Conservation (phyloP, 768 basidiomycete species). For the Rhizopogon vinicolor region DNA sequence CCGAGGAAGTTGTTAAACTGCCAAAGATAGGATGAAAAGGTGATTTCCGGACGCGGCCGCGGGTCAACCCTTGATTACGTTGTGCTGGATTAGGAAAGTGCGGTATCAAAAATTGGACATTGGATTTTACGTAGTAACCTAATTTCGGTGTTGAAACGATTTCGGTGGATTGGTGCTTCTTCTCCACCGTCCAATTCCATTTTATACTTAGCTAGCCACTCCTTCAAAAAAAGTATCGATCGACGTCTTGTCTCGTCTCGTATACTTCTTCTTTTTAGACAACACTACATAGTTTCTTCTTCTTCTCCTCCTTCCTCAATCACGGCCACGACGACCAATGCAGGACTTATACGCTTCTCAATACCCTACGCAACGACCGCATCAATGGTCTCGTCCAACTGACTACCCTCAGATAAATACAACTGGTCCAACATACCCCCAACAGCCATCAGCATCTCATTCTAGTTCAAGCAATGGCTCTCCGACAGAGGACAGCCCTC, state of each 20-base stretch:
- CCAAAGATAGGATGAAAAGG: conserved; percentile 22
- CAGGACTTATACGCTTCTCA: conserved; percentile 44
- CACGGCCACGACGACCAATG: conserved; percentile 37
- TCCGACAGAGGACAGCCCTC: conserved; percentile 43
- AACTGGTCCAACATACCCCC: conserved; percentile 29
- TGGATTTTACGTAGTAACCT: conserved; percentile 23
- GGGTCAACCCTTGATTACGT: conserved; percentile 34
- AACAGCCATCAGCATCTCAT: conserved; percentile 29
- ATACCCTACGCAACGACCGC: conserved; percentile 40
- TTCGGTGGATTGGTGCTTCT: conserved; percentile 17
- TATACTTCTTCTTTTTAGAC: conserved; percentile 17
- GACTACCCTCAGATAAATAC: conserved; percentile 32
- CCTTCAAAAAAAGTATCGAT: conserved; percentile 18
- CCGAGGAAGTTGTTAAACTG: conserved; percentile 32
- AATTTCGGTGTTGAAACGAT: conserved; percentile 31
- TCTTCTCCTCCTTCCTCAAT: conserved; percentile 32
- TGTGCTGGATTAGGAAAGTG: conserved; percentile 20
- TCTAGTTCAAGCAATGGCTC: conserved; percentile 37
- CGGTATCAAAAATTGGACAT: conserved; percentile 27
- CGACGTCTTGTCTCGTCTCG: conserved; percentile 24
- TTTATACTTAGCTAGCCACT: conserved; percentile 31
- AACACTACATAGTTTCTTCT: conserved; percentile 26
- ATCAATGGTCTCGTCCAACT: conserved; percentile 26
- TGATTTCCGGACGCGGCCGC: conserved; percentile 37
- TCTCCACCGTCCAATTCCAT: conserved; percentile 30